phyloP scores from a whole-genome alignment of 2,329 filamentous ascomycete species.

The Diaporthe helianthi region DNA sequence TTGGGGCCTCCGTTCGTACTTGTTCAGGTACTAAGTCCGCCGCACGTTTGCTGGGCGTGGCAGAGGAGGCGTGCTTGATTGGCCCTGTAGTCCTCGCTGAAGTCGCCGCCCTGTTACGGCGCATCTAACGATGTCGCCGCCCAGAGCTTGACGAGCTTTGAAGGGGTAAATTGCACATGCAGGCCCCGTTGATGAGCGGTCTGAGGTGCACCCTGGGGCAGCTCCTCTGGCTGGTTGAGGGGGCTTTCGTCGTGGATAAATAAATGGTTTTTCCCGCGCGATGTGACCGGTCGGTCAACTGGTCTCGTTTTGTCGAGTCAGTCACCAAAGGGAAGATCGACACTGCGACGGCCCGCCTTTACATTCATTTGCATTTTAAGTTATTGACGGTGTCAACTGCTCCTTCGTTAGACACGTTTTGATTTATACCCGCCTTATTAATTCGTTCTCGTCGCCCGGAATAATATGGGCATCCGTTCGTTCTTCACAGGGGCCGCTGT shows the following conservation, averaged over 20 bases:
- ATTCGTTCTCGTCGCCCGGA: background rate
- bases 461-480: constrained; percentile 29
- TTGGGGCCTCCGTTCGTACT: background rate
- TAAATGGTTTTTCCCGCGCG: constrained; percentile 1
- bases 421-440: background rate
- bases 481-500: constrained; percentile 26
- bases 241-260: constrained; percentile 4
- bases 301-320: background rate
- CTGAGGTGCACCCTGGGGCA: background rate
- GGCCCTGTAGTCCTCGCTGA: background rate
- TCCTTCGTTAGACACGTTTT: background rate
- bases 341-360: background rate
- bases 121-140: background rate
- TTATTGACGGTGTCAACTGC: too few relatives aligned
- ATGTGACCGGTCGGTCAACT: background rate
- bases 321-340: background rate
- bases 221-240: background rate
- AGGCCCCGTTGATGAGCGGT: background rate
- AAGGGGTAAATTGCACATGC: background rate
- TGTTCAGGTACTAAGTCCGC: constrained; percentile 15
- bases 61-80: background rate
- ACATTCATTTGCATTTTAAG: background rate
- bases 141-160: constrained; percentile 6
- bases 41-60: constrained; percentile 17
- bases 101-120: background rate